phyloP scores from a whole-genome alignment of 2,329 filamentous ascomycete genomes.

The Alternaria metachromatica region DNA sequence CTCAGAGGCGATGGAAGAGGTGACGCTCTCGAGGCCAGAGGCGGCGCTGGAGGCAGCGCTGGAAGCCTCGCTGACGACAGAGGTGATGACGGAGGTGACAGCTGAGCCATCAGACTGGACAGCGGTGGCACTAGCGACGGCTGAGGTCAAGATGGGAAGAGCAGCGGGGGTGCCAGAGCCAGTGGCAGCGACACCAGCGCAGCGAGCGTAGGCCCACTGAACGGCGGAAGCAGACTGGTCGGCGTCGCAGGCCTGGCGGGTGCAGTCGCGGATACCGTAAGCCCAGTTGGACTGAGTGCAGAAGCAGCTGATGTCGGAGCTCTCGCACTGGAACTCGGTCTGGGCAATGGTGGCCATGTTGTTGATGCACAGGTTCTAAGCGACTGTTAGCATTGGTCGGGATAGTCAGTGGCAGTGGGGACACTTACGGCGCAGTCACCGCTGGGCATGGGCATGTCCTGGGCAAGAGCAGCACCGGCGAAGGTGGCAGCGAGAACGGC shows the following conservation, averaged over 20 bases:
- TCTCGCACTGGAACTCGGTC: constrained; percentile 49
- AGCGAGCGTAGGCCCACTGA: constrained; percentile 43
- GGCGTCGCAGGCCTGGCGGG: constrained; percentile 49
- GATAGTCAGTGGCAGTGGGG: neutral
- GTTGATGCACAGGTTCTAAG: constrained; percentile 51
- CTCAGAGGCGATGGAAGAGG: constrained; percentile 13
- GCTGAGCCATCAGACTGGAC: neutral
- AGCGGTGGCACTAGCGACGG: constrained; percentile 11
- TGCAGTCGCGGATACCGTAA: constrained; percentile 58
- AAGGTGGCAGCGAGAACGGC: constrained; percentile 42
- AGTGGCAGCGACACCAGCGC: constrained; percentile 32
- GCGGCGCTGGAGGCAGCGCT: constrained; percentile 16
- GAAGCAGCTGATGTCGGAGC: constrained; percentile 51
- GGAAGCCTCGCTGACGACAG: constrained; percentile 19
- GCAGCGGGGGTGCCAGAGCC: constrained; percentile 20
- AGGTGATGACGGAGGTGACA: constrained; percentile 10
- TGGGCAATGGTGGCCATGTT: constrained; percentile 55
- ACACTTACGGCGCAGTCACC: constrained; percentile 47
- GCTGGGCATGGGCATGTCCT: constrained; percentile 29
- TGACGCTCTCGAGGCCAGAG: constrained; percentile 1
- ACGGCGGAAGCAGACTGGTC: constrained; percentile 39
- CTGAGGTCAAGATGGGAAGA: constrained; percentile 23
- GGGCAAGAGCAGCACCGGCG: constrained; percentile 45
- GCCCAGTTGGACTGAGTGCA: constrained; percentile 55
- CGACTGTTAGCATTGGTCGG: constrained; percentile 12